Conservation (phyloP, 768 basidiomycete species). For the Cubamyces sp. region DNA sequence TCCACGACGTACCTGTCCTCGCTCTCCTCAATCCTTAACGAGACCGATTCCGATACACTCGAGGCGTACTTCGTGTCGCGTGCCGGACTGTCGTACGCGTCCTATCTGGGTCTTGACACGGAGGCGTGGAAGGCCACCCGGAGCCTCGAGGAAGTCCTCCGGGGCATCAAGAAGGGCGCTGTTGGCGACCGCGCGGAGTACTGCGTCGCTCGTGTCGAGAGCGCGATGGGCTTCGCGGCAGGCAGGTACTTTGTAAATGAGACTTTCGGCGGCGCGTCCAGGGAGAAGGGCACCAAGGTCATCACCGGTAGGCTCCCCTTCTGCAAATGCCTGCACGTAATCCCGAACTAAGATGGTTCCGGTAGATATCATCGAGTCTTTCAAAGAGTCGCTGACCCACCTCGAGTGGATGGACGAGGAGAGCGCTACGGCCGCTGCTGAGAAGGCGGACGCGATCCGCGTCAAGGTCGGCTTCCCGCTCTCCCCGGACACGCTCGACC, state of each 20-base stretch:
- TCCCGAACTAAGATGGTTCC: neutral
- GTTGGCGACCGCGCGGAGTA: constrained; percentile 82
- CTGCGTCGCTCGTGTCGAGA: constrained; percentile 75
- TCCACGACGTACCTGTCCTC: constrained; percentile 76
- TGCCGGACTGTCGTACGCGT: constrained; percentile 67
- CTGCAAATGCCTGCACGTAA: neutral
- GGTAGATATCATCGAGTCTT: constrained; percentile 77
- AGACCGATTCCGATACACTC: constrained; percentile 68
- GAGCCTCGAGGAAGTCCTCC: constrained; percentile 68
- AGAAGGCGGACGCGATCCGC: constrained; percentile 84
- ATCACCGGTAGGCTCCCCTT: constrained; percentile 61
- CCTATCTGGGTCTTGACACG: constrained; percentile 73
- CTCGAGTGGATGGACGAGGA: constrained; percentile 92
- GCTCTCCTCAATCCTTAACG: constrained; percentile 68
- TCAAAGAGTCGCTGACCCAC: constrained; percentile 72
- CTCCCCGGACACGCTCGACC: constrained; percentile 78
- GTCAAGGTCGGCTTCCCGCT: constrained; percentile 94
- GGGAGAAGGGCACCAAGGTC: constrained; percentile 77
- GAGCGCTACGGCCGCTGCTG: constrained; percentile 79
- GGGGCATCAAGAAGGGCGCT: constrained; percentile 87
- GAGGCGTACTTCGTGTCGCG: constrained; percentile 89
- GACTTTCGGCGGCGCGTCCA: constrained; percentile 80
- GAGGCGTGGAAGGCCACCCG: constrained; percentile 80
- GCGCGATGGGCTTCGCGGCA: constrained; percentile 82
- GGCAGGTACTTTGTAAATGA: constrained; percentile 89